A percentile compares a stretch with the other conserved stretches of the same genome.
Evolutionary conservation across 805 yeast species (phyloP).

Genomic region (Barnettozyma sucrosica): DNA sequence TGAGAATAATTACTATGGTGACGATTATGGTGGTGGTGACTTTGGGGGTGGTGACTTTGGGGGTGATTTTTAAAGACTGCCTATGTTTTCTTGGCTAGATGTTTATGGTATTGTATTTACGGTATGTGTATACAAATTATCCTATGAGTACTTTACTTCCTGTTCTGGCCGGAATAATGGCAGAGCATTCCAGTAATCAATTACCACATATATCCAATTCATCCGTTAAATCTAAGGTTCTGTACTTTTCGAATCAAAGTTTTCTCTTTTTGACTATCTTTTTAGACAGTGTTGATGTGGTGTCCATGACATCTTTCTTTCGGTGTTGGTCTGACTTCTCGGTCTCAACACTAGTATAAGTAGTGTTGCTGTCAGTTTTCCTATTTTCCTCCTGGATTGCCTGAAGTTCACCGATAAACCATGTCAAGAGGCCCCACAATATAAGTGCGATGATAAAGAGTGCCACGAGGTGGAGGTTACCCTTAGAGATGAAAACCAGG

Average conservation of each 20-base stretch:
- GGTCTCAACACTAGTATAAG: background rate
- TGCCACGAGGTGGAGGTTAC: conserved; percentile 56
- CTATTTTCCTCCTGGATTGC: conserved; percentile 17
- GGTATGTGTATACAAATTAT: background rate
- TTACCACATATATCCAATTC: background rate
- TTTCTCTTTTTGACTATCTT: conserved; percentile 1
- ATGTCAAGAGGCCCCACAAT: conserved; percentile 75
- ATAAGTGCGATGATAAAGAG: conserved; percentile 50
- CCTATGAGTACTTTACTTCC: background rate
- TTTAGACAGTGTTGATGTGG: conserved; percentile 1
- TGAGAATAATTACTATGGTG: conserved; percentile 23
- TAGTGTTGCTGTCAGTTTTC: background rate
- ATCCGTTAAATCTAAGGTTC: background rate
- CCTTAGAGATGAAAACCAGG: conserved; percentile 55
- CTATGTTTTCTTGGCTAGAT: no score
- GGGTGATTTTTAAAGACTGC: conserved; percentile 13
- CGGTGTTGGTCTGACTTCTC: background rate
- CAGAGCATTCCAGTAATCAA: no score
- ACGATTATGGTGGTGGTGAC: conserved; percentile 36
- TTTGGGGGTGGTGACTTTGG: conserved; percentile 23
- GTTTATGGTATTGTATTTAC: no score
- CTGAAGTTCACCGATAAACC: conserved; percentile 78
- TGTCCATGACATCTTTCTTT: background rate
- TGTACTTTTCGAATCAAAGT: background rate
- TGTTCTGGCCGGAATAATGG: no score